Conservation (phyloP, 805 yeast species). For the Candida takata region DNA sequence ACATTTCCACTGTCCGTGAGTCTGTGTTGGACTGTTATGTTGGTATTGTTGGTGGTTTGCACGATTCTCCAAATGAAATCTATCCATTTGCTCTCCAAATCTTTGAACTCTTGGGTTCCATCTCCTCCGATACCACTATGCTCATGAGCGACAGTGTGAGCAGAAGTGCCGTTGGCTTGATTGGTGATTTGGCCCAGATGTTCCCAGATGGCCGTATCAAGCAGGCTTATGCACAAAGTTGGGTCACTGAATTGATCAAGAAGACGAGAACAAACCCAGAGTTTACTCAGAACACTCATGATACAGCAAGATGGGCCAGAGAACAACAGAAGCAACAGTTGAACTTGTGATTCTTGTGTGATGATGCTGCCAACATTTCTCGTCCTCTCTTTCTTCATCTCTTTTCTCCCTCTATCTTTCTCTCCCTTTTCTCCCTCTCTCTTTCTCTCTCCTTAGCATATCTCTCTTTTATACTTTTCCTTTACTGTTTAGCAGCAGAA, state of each 20-base stretch:
- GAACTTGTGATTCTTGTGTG: slow-evolving; percentile 6
- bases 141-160: slow-evolving; percentile 61
- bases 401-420: slow-evolving; percentile 1
- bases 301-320: slow-evolving; percentile 97
- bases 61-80: slow-evolving; percentile 57
- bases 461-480: slow-evolving; percentile 1
- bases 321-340: slow-evolving; percentile 42
- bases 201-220: slow-evolving; percentile 71
- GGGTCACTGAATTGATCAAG: slow-evolving; percentile 76
- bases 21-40: slow-evolving; percentile 94
- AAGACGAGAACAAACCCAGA: slow-evolving; percentile 57
- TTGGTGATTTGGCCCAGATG: slow-evolving; percentile 91
- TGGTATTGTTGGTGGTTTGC: slow-evolving; percentile 89
- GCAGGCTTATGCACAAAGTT: slow-evolving; percentile 57
- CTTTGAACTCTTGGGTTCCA: slow-evolving; percentile 56
- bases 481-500: slow-evolving; percentile 5
- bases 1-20: slow-evolving; percentile 64
- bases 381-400: slow-evolving; percentile 1
- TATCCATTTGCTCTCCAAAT: slow-evolving; percentile 61
- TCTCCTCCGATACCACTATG: slow-evolving; percentile 55
- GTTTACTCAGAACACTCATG: slow-evolving; percentile 63
- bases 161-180: slow-evolving; percentile 79
- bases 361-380: background rate
- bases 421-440: background rate
- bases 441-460: no score